Base-by-base conservation (phyloP, 257 asterid species). In the Echium plantagineum region DNA sequence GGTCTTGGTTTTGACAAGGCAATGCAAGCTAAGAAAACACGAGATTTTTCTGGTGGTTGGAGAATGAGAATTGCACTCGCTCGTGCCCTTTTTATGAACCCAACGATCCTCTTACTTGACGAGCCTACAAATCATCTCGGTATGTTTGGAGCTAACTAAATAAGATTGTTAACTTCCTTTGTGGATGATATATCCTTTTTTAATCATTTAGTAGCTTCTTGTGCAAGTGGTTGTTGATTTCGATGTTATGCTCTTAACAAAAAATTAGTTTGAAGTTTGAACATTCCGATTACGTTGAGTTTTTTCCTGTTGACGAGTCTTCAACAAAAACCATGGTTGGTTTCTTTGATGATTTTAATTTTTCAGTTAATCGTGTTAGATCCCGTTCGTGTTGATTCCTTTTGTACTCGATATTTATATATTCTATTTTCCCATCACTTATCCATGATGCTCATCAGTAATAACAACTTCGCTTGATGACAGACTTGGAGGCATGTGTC, bases 71-170 rank as follows among this genome's bases (percentile, higher is more conserved):
- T 93, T 68, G 97, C 99, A 72, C 72, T 93, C 38, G 97, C 99
- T 47, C 72, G 99, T 64, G 99, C 99, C 38, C 80, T 93, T 69
- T 93, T 93, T 73, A 93, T 93, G 89, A 93, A 89, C 52, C 99
- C 96, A 13, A 93, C 99, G n/a, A 69, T 93, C 62, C 65, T 93
- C 64, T 75, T 93, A 77, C 94, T 89, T 57, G 99, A 93, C 78
- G 99, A 93, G 48, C 99, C 99, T 7, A 93, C 99, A 35, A 93
- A 93, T 79, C 99, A 93, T 81, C 96, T 93, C 54, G 99, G 99
- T 91, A 77, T 68, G 62, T 52, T 71, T 52, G 21, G 20, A 46
- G 47, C 62, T 19, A 7, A 8, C 57, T n/a, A 3, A 53, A 6
- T 20, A 18, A 7, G 22, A 52, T 51, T 19, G 15, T 53, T 22